Base-by-base conservation (phyloP, 106 monocot species). In the Apostasia shenzhenica region DNA sequence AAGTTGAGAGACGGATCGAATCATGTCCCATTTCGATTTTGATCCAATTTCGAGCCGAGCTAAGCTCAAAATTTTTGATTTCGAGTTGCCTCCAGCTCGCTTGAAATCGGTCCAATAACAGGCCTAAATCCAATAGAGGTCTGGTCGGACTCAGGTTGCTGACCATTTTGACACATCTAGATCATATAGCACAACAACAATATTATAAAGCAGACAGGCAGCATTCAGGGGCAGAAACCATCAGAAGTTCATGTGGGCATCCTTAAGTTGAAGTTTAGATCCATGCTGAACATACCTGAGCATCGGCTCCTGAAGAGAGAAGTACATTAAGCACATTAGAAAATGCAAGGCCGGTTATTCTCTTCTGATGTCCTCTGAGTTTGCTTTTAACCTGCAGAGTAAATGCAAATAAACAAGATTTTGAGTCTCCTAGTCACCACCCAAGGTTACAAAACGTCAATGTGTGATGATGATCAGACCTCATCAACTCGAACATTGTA, bases 251-350 rank as follows among this genome's bases (percentile, higher is more conserved):
- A 4, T 5, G 11, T 14, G 51, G 11, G 50, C 5, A 9, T 13
- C 8, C 49, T 54, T 2, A 48, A 48, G 50, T 26, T 39, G 57
- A 43, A 11, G 43, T 43, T 14, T 56, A 14, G 56, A 61, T 43
- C 42, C 51, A 38, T 4, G 13, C 57, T 1, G 43, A 59, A 55
- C 51, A 47, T 72, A 84, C 90, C 83, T 83, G 90, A 73, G 85
- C 75, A 81, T 90, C 90, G 48, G 78, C 86, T 68, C 90, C 90
- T 60, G 90, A 86, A 50, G 90, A 90, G 44, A 90, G 76, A 6
- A 90, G 83, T 41, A 86, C 67, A 81, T 90, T 83, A 26, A 86
- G 67, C 1, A 38, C 49, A 37, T 74, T 68, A 2, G 86, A 90
- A 63, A 90, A 90, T 48, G 86, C 82, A 57, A 90, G 86, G 14